These are phyloP conservation scores for Sphagnum contortum DNA, from an alignment of 225 moss, liverwort and hornwort genomes.

Conservation along the genomic window DNA sequence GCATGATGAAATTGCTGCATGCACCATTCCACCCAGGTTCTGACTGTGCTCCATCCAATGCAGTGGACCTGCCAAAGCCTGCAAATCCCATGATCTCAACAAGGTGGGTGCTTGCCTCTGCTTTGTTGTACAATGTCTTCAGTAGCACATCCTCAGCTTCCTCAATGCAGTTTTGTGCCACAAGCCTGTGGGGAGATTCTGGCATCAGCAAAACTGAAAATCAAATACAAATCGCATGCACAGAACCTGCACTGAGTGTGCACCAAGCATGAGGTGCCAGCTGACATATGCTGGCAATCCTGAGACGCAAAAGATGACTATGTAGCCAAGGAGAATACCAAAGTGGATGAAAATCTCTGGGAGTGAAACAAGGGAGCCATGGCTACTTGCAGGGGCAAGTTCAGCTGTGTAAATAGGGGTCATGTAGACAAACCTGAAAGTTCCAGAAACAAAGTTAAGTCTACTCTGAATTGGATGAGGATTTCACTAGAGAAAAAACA, in stretches of 20 bases:
- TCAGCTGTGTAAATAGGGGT: constrained; percentile 97
- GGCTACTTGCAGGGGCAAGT: constrained; percentile 64
- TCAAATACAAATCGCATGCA: constrained; percentile 56
- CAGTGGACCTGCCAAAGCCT: constrained; percentile 23
- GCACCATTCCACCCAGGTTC: constrained; percentile 1
- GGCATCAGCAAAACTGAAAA: constrained; percentile 70
- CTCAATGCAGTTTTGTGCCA: constrained; percentile 67
- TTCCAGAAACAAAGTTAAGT: no score
- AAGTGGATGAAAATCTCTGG: constrained; percentile 87
- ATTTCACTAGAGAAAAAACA: no score
- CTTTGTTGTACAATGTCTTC: constrained; percentile 58
- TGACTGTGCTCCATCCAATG: constrained; percentile 18
- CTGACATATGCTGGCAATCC: constrained; percentile 39
- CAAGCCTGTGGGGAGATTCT: constrained; percentile 96
- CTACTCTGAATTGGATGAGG: no score
- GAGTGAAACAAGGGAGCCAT: constrained; percentile 73
- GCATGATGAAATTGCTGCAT: no score
- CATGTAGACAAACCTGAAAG: constrained; percentile 3
- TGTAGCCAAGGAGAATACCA: constrained; percentile 80
- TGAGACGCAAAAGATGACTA: constrained; percentile 62
- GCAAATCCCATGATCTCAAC: constrained; percentile 76
- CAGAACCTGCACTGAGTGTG: constrained; percentile 23
- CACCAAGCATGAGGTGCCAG: constrained; percentile 86
- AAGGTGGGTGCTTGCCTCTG: constrained; percentile 66
- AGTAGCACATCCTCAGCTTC: constrained; percentile 76